Evolutionary conservation across 2,329 filamentous ascomycete species (phyloP), one percentile per base, ranked within the genome.

Genomic region (Teratosphaeria gauchensis): DNA sequence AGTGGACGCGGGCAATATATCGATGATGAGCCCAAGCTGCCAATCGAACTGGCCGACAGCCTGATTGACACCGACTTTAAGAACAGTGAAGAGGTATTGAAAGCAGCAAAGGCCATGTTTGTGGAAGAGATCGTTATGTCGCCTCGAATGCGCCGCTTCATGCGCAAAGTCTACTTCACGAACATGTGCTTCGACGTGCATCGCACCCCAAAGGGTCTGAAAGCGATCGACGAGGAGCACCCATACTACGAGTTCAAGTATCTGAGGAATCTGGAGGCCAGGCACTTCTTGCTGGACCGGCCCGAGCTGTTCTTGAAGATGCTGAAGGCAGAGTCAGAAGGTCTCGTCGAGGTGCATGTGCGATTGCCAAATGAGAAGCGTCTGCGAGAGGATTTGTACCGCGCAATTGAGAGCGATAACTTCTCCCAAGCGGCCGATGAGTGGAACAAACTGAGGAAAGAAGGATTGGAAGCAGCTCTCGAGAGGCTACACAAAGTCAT

Each of bases 171-270:
- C 54, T 96, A 89, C 73, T 97, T 96, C 69, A 83, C 86, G 69
- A 86, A 86, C 65, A 90, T 91, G 28, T 82, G 89, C 58, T 85
- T 99, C 61, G 91, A 92, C 76, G 95, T 92, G 72, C 84, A 84
- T 62, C 86, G 94, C 58, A 99, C 94, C 0, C 92, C 97, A 61
- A 99, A 97, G 75, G 94, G 94, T 31, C 78, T 96, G 56, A 88
- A 89, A 59, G 89, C 90, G 69, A 97, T 99, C 65, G 92, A 96
- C 66, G 92, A 97, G 62, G 86, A 94, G 28, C 92, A 97, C 69
- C 90, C 91, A 0, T 97, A 95, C 74, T 97, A 97, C 71, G 94
- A 97, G 73, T 90, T 99, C 78, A 96, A 99, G 74, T 99, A 99
- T 67, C 80, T 99, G 21, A 85, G 90, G 63, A 91, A 94, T 67